These are phyloP conservation scores for Pestalotiopsis sp. DNA, from an alignment of 2,329 filamentous ascomycete species.

Conservation along the genomic window DNA sequence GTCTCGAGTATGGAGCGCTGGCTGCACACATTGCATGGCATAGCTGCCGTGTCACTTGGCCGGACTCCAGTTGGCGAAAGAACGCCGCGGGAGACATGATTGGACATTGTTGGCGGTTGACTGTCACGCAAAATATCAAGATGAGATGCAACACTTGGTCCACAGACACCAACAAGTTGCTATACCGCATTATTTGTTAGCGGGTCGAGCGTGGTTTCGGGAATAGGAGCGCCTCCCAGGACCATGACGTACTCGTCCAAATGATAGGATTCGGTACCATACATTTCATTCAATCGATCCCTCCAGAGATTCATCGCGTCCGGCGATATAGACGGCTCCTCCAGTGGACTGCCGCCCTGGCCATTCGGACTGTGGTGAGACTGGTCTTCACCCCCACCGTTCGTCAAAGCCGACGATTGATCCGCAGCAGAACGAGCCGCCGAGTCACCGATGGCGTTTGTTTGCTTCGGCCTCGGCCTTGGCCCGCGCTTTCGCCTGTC, in stretches of 20 bases:
- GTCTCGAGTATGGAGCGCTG: neutral
- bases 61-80: neutral
- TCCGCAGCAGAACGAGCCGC: neutral
- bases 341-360: neutral
- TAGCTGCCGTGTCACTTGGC: neutral
- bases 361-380: neutral
- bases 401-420: neutral
- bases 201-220: neutral
- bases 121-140: neutral
- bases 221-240: neutral
- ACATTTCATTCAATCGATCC: neutral
- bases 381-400: neutral
- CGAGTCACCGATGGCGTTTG: neutral
- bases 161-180: neutral
- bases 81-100: neutral
- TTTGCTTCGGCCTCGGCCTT: neutral
- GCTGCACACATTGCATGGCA: constrained; percentile 1
- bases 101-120: neutral
- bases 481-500: neutral
- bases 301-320: neutral
- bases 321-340: neutral
- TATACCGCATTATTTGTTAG: neutral
- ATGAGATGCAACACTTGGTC: neutral
- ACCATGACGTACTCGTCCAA: neutral
- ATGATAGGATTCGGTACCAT: neutral